Conservation (phyloP, 441 rosid genomes). For the Rhodomyrtus psidioides region DNA sequence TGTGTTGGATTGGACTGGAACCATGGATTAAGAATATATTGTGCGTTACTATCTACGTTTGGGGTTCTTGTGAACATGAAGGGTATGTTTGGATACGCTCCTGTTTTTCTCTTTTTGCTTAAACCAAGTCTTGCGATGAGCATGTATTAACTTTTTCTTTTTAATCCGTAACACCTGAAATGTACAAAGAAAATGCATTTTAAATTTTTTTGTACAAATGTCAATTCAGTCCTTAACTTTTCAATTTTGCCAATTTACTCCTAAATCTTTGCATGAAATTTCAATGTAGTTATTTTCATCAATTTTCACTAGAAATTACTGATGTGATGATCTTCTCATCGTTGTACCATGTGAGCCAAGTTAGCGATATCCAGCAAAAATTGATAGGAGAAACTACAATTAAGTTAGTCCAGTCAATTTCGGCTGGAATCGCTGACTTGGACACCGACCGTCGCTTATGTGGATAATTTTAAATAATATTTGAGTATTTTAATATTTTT, state of each 20-base stretch:
- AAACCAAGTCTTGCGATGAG: not conserved
- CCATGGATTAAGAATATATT: not conserved
- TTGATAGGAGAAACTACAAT: accelerated
- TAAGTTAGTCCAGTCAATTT: no score
- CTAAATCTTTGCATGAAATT: not conserved
- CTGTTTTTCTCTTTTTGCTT: not conserved
- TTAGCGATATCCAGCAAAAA: accelerated
- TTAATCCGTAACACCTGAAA: not conserved
- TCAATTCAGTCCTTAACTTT: not conserved
- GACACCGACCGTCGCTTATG: no score
- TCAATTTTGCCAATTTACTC: not conserved
- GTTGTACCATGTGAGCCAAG: accelerated
- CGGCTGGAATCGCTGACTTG: no score
- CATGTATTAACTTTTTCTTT: not conserved
- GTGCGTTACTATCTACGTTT: not conserved
- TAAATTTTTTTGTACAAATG: not conserved
- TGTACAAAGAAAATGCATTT: not conserved
- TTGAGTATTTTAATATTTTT: no score
- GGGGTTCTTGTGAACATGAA: not conserved
- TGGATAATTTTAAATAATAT: no score
- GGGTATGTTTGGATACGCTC: not conserved
- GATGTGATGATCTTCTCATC: accelerated
- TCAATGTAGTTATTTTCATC: not conserved
- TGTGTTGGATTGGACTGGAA: not conserved
- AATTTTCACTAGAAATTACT: not conserved